Evolutionary conservation across 306 rosid genomes (phyloP).

Genomic region (Vigna angularis): DNA sequence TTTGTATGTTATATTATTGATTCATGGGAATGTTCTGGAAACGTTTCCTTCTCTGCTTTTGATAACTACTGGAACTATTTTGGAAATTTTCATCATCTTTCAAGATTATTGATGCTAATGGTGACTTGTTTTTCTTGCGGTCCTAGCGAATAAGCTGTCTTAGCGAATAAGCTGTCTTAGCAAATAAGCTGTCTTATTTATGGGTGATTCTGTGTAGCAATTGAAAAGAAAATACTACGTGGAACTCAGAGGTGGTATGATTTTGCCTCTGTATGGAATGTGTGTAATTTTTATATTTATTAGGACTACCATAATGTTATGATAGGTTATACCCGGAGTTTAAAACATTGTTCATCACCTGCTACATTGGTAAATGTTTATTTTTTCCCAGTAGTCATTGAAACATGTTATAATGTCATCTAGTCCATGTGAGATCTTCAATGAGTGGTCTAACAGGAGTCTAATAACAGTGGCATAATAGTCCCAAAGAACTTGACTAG

Average conservation of each 20-base stretch:
- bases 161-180: neutral
- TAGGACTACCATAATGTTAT: constrained; percentile 1
- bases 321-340: constrained; percentile 21
- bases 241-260: neutral
- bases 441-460: too few relatives aligned
- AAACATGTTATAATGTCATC: neutral
- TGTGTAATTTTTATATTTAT: constrained; percentile 12
- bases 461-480: too few relatives aligned
- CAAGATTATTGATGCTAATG: neutral
- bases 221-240: neutral
- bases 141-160: constrained; percentile 20
- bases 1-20: constrained; percentile 17
- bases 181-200: constrained; percentile 10
- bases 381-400: constrained; percentile 1
- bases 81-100: constrained; percentile 19
- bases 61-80: constrained; percentile 19
- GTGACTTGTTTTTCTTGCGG: constrained; percentile 26
- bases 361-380: neutral
- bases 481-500: too few relatives aligned
- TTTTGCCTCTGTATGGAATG: constrained; percentile 13
- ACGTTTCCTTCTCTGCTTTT: neutral
- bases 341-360: constrained; percentile 4
- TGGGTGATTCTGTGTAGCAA: constrained; percentile 15
- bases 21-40: constrained; percentile 25
- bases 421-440: too few relatives aligned